phyloP scores from a whole-genome alignment of 228 moss, liverwort and hornwort species.

The Sphagnum fallax region DNA sequence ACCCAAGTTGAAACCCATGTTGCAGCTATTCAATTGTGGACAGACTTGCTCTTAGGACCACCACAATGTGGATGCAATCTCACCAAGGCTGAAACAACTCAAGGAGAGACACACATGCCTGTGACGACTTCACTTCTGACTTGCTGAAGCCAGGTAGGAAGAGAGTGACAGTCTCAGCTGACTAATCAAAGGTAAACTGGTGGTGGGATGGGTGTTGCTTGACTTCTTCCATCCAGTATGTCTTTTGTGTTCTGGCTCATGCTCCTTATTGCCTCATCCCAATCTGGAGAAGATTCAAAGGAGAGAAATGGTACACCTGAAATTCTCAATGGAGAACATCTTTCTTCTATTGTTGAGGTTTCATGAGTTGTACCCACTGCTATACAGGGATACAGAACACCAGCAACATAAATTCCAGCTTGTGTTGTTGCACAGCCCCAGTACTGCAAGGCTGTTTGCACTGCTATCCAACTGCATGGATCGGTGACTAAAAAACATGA shows the following conservation, averaged over 20 bases:
- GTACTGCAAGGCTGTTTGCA: constrained; percentile 73
- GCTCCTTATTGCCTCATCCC: constrained; percentile 51
- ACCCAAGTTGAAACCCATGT: too few relatives aligned
- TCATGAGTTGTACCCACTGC: constrained; percentile 18
- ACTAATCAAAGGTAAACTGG: constrained; percentile 61
- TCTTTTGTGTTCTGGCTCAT: constrained; percentile 47
- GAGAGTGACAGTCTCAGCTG: constrained; percentile 61
- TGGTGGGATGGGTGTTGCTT: constrained; percentile 28
- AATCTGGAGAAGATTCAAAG: constrained; percentile 43
- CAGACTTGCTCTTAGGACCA: too few relatives aligned
- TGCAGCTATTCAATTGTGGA: too few relatives aligned
- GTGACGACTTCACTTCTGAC: constrained; percentile 82
- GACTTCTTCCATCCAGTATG: constrained; percentile 35
- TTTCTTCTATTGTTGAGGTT: constrained; percentile 23
- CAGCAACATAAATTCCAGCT: constrained; percentile 74
- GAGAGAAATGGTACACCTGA: constrained; percentile 49
- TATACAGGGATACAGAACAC: constrained; percentile 38
- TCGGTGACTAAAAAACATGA: constrained; percentile 70
- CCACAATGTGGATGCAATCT: too few relatives aligned
- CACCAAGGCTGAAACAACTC: too few relatives aligned
- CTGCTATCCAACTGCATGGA: constrained; percentile 50
- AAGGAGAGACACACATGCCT: constrained; percentile 30
- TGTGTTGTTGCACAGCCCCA: constrained; percentile 88
- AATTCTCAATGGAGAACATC: constrained; percentile 51
- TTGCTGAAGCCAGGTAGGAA: constrained; percentile 93